These are phyloP conservation scores for Emericellopsis terricola DNA, from an alignment of 495 filamentous ascomycete genomes.

Conservation along the genomic window DNA sequence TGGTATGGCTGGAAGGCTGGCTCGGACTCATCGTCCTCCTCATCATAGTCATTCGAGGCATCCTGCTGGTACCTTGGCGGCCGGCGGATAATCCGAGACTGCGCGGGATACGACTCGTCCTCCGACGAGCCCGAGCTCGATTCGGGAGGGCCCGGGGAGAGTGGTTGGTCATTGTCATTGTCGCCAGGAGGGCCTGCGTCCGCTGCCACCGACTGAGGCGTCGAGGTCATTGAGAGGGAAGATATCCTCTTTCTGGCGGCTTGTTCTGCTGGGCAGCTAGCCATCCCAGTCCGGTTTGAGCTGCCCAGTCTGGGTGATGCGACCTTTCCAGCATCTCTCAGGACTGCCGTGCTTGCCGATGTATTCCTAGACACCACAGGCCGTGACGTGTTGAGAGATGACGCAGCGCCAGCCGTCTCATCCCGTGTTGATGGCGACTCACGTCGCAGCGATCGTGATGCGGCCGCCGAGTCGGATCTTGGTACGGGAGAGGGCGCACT, in stretches of 20 bases:
- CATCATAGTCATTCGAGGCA: constrained; percentile 12
- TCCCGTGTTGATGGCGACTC: constrained; percentile 36
- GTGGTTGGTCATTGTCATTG: constrained; percentile 7
- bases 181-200: background rate
- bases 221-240: constrained; percentile 12
- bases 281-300: constrained; percentile 1
- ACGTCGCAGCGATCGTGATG: constrained; percentile 37
- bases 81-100: constrained; percentile 36
- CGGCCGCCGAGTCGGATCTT: constrained; percentile 25
- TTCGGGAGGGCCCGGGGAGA: constrained; percentile 17
- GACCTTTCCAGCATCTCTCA: constrained; percentile 10
- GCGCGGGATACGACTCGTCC: constrained; percentile 20
- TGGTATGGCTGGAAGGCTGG: constrained; percentile 62
- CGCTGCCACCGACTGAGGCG: background rate
- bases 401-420: constrained; percentile 19
- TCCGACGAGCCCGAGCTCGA: constrained; percentile 21
- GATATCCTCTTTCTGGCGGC: constrained; percentile 13
- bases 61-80: constrained; percentile 33
- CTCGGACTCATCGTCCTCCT: constrained; percentile 37
- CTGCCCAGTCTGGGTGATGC: constrained; percentile 2
- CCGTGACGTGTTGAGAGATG: constrained; percentile 16
- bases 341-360: constrained; percentile 38
- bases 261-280: constrained; percentile 5
- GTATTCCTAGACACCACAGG: constrained; percentile 35
- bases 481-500: constrained; percentile 32